A percentile compares a stretch with the other conserved stretches of the same genome.
Evolutionary conservation across 2,329 filamentous ascomycete genomes (phyloP).

Genomic region (Aquanectria penicillioides): DNA sequence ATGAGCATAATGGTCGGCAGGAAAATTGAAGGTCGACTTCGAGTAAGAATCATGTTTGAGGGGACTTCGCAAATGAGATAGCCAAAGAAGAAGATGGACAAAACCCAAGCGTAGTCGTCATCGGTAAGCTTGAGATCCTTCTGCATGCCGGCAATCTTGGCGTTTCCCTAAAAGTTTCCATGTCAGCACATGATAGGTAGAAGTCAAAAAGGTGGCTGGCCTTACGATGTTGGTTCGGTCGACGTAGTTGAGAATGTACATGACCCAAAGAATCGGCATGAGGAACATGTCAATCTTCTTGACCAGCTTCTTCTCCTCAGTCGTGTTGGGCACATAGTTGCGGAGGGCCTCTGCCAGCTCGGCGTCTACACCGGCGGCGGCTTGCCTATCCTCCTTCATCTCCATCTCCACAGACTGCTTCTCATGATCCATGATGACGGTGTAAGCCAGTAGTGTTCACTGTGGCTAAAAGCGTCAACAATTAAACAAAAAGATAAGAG

Average conservation of each 20-base stretch:
- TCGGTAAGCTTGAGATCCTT: conserved; percentile 6
- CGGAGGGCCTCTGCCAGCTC: neutral
- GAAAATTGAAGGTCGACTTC: conserved; percentile 59
- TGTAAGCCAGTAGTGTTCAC: too few relatives aligned
- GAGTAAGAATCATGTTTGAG: conserved; percentile 62
- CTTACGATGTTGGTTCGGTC: conserved; percentile 41
- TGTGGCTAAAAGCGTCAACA: neutral
- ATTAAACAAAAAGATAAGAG: neutral
- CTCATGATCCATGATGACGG: conserved; percentile 7
- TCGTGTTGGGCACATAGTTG: conserved; percentile 7
- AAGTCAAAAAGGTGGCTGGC: neutral
- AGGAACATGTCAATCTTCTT: conserved; percentile 57
- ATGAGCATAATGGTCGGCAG: conserved; percentile 59
- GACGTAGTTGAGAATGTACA: conserved; percentile 41
- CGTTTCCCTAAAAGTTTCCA: conserved; percentile 23
- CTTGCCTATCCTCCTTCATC: conserved; percentile 4
- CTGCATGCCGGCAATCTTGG: conserved; percentile 19
- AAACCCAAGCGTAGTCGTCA: conserved; percentile 10
- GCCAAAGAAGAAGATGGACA: conserved; percentile 57
- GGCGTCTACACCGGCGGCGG: neutral
- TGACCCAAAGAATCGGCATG: conserved; percentile 56
- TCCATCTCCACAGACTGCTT: conserved; percentile 11
- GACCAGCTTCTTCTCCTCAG: conserved; percentile 50
- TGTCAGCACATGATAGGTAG: neutral
- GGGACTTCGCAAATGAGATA: conserved; percentile 65